Evolutionary conservation across 345 rosid genomes (phyloP), one percentile per base, ranked within the genome.

Genomic region (Turnera subulata): DNA sequence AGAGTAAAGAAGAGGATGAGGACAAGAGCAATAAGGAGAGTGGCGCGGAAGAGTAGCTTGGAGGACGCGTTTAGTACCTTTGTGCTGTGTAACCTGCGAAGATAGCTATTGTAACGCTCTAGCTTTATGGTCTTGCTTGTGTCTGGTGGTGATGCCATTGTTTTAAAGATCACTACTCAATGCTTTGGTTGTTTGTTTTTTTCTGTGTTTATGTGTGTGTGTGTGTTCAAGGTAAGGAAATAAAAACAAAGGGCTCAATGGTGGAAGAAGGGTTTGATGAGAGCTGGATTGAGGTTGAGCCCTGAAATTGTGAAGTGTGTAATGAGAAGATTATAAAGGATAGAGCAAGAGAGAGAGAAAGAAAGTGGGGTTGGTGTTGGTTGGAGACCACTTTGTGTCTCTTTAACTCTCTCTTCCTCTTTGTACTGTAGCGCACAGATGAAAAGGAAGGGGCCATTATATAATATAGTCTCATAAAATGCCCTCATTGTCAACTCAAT

Each of bases 81-180:
- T 5, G 96, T 86, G 64, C 82, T 81, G 60, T 86, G 89, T 21
- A 92, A 70, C 46, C 76, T 71, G 2, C 95, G 81, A 64, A 92
- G 53, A 63, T 92, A 92, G 70, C 89, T 92, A 65, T 92, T 83
- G 85, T 86, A 92, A 26, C 97, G 78, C 70, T 92, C 98, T 7
- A 89, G 63, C 79, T 92, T 92, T 13, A 84, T 68, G 51, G 93
- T 89, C 69, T 92, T 92, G 82, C 97, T 79, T 11, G 89, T 83
- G 71, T 89, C 97, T 6, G 88, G 78, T 0, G 93, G 79, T 0
- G 86, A 55, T 12, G 84, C 85, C 86, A 87, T 87, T 77, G 29
- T 10, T 37, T 8, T 5, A 39, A n/a, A n/a, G n/a, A n/a, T n/a
- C n/a, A n/a, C n/a, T n/a, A n/a, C n/a, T n/a, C n/a, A n/a, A n/a